Conservation (phyloP, 2,329 filamentous ascomycete species). For the Zelopaecilomyces penicillatus region DNA sequence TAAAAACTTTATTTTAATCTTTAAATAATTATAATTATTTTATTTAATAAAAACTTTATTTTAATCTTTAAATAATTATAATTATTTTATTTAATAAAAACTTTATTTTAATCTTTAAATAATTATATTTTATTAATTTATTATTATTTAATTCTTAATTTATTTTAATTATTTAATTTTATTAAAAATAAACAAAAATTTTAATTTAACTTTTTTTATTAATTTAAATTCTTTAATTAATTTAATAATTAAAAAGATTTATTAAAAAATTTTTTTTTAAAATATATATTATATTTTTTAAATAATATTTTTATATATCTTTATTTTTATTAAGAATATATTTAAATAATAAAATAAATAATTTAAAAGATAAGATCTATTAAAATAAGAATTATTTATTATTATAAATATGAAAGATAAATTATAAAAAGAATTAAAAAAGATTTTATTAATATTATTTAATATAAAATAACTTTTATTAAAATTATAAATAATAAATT, state of each 20-base stretch:
- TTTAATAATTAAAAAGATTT: background rate
- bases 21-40: too few species aligned
- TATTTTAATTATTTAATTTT: background rate
- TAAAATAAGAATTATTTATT: background rate
- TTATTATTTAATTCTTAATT: background rate
- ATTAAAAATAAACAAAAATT: too few species aligned
- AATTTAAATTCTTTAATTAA: background rate
- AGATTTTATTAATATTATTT: too few species aligned
- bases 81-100: too few species aligned
- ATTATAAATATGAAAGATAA: background rate
- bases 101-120: too few species aligned
- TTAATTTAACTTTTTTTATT: background rate
- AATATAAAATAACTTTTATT: too few species aligned
- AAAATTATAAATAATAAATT: too few species aligned
- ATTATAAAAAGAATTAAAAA: too few species aligned
- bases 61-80: too few species aligned
- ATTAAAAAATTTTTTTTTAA: background rate
- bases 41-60: too few species aligned
- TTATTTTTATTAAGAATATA: constrained; percentile 1
- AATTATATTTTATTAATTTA: background rate
- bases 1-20: too few species aligned
- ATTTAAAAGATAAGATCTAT: background rate
- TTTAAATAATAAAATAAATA: background rate
- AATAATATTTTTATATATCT: background rate
- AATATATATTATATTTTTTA: background rate